These are phyloP conservation scores for Colletotrichum limetticola DNA, from an alignment of 2,329 filamentous ascomycete species.

Conservation along the genomic window DNA sequence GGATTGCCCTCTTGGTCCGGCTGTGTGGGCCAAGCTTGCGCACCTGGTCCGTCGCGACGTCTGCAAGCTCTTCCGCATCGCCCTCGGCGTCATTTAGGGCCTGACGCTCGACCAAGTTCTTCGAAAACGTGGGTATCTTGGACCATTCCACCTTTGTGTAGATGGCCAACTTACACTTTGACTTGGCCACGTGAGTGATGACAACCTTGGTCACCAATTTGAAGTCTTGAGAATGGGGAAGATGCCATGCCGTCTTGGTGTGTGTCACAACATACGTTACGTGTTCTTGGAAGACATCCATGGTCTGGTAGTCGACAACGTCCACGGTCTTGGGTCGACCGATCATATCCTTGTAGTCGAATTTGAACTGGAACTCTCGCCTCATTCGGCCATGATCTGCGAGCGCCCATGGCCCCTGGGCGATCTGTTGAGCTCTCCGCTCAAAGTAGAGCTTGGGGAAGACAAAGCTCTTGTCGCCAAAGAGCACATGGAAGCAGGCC, in stretches of 20 bases:
- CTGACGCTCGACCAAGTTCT: conserved; percentile 72
- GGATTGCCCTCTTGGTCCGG: conserved; percentile 80
- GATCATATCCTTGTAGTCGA: conserved; percentile 73
- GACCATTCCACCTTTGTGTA: conserved; percentile 92
- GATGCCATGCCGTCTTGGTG: conserved; percentile 78
- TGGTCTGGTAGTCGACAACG: conserved; percentile 85
- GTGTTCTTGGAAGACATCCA: conserved; percentile 85
- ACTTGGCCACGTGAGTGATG: conserved; percentile 92
- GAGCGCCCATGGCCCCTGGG: conserved; percentile 86
- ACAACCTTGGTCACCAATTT: conserved; percentile 89
- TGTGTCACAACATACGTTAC: conserved; percentile 74
- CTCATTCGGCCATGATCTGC: conserved; percentile 77
- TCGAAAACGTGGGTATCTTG: conserved; percentile 70
- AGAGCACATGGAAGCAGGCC: conserved; percentile 93
- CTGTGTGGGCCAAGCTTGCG: conserved; percentile 78
- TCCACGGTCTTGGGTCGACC: conserved; percentile 69
- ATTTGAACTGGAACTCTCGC: conserved; percentile 84
- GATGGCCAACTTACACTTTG: conserved; percentile 89
- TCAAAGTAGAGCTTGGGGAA: conserved; percentile 93
- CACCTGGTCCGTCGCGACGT: conserved; percentile 82
- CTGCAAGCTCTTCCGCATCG: conserved; percentile 79
- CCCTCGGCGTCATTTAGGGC: conserved; percentile 80
- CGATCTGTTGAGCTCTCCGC: conserved; percentile 80
- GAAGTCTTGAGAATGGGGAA: conserved; percentile 84
- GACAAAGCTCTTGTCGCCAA: conserved; percentile 94